A percentile compares a stretch with the other conserved stretches of the same genome.
Conservation (phyloP, 106 monocot genomes). For the Phalaenopsis aphrodite region DNA sequence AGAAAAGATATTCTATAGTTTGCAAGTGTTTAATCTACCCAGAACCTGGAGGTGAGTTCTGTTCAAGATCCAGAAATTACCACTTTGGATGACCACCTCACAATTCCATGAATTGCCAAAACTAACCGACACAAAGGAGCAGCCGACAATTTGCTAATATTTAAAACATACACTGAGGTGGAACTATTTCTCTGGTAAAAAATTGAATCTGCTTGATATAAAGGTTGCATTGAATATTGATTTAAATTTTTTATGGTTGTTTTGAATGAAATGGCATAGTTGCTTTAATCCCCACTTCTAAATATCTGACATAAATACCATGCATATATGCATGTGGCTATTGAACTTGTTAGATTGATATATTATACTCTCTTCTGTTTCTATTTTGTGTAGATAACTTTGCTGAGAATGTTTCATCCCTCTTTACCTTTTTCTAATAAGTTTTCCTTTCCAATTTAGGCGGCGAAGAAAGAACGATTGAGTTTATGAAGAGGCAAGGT, state of each 20-base stretch:
- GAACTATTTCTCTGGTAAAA: too few species aligned
- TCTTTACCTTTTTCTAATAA: not conserved
- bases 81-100: too few species aligned
- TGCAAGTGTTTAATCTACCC: too few species aligned
- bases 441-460: conserved; percentile 34
- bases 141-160: too few species aligned
- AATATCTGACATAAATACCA: not conserved
- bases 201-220: too few species aligned
- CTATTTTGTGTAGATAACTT: not conserved
- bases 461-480: conserved; percentile 87
- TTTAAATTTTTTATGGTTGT: not conserved
- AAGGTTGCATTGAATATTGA: not conserved
- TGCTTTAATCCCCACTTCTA: not conserved
- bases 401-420: not conserved
- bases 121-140: too few species aligned
- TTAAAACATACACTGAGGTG: too few species aligned
- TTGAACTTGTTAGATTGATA: not conserved
- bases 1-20: too few species aligned
- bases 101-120: too few species aligned
- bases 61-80: too few species aligned
- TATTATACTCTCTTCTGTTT: not conserved
- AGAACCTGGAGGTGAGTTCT: too few species aligned
- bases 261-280: not conserved
- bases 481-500: conserved; percentile 82
- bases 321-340: not conserved